Base-by-base conservation (phyloP, 2,329 filamentous ascomycete genomes). In the Arthrobotrys iridis region DNA sequence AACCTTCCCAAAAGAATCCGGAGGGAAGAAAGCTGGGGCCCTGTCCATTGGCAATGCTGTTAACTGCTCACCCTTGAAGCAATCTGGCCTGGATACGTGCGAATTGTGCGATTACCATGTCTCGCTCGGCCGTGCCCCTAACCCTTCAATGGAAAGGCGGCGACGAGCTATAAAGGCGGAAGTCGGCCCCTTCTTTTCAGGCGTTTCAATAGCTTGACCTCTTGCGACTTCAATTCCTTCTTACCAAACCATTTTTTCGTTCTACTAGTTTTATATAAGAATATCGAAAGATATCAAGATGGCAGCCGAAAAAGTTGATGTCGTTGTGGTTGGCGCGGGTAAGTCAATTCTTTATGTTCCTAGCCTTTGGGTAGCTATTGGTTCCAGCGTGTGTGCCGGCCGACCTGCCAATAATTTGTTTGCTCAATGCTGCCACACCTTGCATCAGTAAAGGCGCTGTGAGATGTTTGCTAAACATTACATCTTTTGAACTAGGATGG, bases 401-500 rank as follows among this genome's bases (percentile, higher is more conserved):
- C n/a, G n/a, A n/a, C n/a, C n/a, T 10, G 46, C 28, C 15, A 15
- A 7, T 18, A 33, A 52, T 52, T 33, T 52, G 30, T 55, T 55
- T 55, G 50, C 50, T 55, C 50, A 3, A 55, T 18, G 10, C 18
- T 8, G 30, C 50, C 4, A 30, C 30, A 55, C 30, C 50, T 55
- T 37, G 50, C 50, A 15, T 46, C 22, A 8, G 33, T 50, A 37
- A 33, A 30, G 20, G 48, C 45, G 35, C 24, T 52, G 46, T 6
- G 2, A 57, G 28, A 24, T 30, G 52, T 66, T 74, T 55, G 60
- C 70, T 75, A 68, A 68, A 28, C 6, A 5, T 57, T 22, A 18
- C 18, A 28, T 22, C n/a, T 35, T n/a, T n/a, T 22, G 48, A 60
- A 60, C 15, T 35, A 83, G 82, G 82, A 28, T 83, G 81, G 81